Evolutionary conservation across 1,284 basidiomycete species (phyloP).

Genomic region (Ustilago nuda): DNA sequence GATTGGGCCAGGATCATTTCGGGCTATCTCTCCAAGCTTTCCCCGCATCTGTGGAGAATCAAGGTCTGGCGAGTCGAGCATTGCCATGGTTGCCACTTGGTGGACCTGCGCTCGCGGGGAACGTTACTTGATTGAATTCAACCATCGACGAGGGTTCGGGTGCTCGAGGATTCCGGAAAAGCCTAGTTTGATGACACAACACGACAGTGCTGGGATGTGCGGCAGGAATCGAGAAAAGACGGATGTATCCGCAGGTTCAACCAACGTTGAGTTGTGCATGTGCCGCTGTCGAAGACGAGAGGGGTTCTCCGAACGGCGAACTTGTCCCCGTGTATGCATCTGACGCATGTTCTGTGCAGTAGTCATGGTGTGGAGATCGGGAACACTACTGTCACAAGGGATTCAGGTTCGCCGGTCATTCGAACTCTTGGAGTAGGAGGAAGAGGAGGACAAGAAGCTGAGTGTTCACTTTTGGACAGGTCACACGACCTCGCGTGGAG

Average conservation of each 20-base stretch:
- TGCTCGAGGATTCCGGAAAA: constrained; percentile 7
- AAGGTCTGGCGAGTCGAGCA: neutral
- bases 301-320: neutral
- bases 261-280: neutral
- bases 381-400: too few species aligned
- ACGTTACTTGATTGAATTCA: neutral
- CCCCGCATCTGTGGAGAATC: constrained; percentile 8
- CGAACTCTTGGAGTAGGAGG: too few species aligned
- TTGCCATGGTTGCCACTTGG: neutral
- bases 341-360: neutral
- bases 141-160: neutral
- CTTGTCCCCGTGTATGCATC: neutral
- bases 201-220: neutral
- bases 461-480: neutral
- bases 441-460: too few species aligned
- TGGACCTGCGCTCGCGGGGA: neutral
- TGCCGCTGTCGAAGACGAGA: neutral
- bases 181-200: neutral
- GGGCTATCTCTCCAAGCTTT: neutral
- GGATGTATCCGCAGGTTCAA: constrained; percentile 13
- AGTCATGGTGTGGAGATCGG: too few species aligned
- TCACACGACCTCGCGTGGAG: neutral
- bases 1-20: constrained; percentile 10
- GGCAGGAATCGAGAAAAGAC: neutral
- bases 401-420: too few species aligned